Conservation (phyloP, 495 filamentous ascomycete species). For the Tirmania nivea region DNA sequence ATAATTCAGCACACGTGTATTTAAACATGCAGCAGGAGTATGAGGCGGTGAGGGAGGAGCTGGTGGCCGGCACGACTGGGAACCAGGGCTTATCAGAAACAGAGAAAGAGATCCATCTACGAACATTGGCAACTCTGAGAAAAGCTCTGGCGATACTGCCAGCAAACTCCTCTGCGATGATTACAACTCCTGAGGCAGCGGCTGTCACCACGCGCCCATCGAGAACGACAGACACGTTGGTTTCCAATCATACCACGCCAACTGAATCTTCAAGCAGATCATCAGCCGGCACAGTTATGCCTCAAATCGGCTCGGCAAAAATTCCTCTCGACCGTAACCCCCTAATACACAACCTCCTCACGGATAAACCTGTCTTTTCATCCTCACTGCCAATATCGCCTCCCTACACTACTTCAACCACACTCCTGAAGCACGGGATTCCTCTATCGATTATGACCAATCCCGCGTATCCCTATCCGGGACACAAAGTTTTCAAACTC, state of each 20-base stretch:
- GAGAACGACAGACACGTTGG: constrained; percentile 38
- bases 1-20: constrained; percentile 58
- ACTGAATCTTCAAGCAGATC: not conserved
- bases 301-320: not conserved
- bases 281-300: no score
- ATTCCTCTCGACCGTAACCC: constrained; percentile 39
- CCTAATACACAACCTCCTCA: constrained; percentile 88
- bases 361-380: constrained; percentile 78
- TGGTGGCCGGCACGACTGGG: constrained; percentile 17
- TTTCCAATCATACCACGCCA: constrained; percentile 34
- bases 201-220: constrained; percentile 30
- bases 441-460: constrained; percentile 66
- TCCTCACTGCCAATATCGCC: constrained; percentile 58
- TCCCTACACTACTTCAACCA: constrained; percentile 30
- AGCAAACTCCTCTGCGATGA: constrained; percentile 59
- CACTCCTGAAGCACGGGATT: constrained; percentile 78
- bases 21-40: constrained; percentile 91
- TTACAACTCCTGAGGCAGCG: constrained; percentile 69
- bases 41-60: constrained; percentile 36
- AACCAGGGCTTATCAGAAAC: not conserved
- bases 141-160: constrained; percentile 56
- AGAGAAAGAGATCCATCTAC: constrained; percentile 28
- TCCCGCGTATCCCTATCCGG: constrained; percentile 21
- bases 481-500: constrained; percentile 24
- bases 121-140: constrained; percentile 51